A percentile compares a stretch with the other conserved stretches of the same genome.
These are phyloP conservation scores for Rossbeevera mucosa DNA, from an alignment of 768 basidiomycete genomes.

Conservation along the genomic window DNA sequence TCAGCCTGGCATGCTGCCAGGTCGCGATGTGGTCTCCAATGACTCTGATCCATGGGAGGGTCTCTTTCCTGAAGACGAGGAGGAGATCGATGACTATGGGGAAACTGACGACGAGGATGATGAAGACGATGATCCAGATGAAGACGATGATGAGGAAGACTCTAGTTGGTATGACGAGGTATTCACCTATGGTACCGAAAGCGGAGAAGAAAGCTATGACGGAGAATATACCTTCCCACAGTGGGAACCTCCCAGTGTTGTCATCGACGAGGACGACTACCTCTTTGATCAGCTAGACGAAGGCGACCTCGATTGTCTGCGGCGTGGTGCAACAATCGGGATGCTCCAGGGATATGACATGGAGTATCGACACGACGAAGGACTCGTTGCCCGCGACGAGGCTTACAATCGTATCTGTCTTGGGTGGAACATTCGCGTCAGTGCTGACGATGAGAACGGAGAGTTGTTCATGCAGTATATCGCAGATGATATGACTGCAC, in stretches of 20 bases:
- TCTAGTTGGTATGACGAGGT: slow-evolving; percentile 31
- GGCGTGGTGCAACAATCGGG: slow-evolving; percentile 53
- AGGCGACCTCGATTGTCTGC: slow-evolving; percentile 41
- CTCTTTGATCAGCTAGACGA: slow-evolving; percentile 32
- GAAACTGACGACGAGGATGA: slow-evolving; percentile 22
- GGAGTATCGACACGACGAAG: slow-evolving; percentile 50
- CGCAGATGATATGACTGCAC: slow-evolving; percentile 36
- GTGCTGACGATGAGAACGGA: slow-evolving; percentile 38
- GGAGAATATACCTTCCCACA: slow-evolving; percentile 42
- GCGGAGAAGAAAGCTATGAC: slow-evolving; percentile 35
- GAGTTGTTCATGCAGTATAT: slow-evolving; percentile 39
- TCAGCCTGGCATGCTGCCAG: slow-evolving; percentile 14
- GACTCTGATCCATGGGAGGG: slow-evolving; percentile 68
- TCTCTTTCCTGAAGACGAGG: slow-evolving; percentile 50
- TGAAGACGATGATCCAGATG: slow-evolving; percentile 26
- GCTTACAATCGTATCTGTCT: slow-evolving; percentile 49
- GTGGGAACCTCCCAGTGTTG: slow-evolving; percentile 56
- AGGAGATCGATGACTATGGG: slow-evolving; percentile 36
- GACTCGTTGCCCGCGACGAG: slow-evolving; percentile 45
- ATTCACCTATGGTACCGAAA: slow-evolving; percentile 33
- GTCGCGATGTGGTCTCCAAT: slow-evolving; percentile 29
- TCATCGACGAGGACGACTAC: slow-evolving; percentile 34
- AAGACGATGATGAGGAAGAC: slow-evolving; percentile 28
- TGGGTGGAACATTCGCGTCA: slow-evolving; percentile 63
- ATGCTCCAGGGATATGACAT: slow-evolving; percentile 58